Conservation (phyloP, 139 green algal genomes). For the Chlamydomonas applanata region DNA sequence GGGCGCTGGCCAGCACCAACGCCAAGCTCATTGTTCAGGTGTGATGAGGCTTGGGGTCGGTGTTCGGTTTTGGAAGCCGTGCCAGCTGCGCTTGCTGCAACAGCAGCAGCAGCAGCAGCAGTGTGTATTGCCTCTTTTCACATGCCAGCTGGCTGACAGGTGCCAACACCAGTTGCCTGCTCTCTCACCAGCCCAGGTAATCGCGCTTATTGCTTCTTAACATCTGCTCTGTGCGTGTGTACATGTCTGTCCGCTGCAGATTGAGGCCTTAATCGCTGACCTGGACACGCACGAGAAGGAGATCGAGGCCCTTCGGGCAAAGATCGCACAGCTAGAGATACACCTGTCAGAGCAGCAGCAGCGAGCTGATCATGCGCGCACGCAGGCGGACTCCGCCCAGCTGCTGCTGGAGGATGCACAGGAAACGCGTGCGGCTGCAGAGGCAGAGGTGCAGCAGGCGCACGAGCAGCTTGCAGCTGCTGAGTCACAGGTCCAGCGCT, state of each 20-base stretch:
- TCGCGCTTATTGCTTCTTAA: neutral
- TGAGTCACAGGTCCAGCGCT: neutral
- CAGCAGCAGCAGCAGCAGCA: too few species aligned
- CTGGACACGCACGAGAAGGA: neutral
- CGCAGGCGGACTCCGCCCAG: neutral
- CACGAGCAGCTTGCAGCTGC: too few species aligned
- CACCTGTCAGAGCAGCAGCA: neutral
- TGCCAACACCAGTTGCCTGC: too few species aligned
- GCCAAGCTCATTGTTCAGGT: slow-evolving; percentile 15
- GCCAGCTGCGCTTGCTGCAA: too few species aligned
- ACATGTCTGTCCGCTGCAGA: neutral
- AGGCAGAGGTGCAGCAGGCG: neutral
- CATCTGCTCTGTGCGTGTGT: neutral
- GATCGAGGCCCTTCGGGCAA: neutral
- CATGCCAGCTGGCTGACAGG: too few species aligned
- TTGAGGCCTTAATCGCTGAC: slow-evolving; percentile 3
- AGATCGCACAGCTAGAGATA: neutral
- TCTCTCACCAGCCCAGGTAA: too few species aligned
- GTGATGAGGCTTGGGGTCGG: neutral
- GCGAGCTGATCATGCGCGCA: neutral
- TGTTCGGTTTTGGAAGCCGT: too few species aligned
- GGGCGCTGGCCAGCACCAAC: slow-evolving; percentile 8
- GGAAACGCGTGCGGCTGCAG: neutral
- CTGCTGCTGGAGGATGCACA: neutral
- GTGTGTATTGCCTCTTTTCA: too few species aligned